A percentile compares a stretch with the other conserved stretches of the same genome.
Evolutionary conservation across 768 basidiomycete genomes (phyloP).

Genomic region (Thelephora ganbajun): DNA sequence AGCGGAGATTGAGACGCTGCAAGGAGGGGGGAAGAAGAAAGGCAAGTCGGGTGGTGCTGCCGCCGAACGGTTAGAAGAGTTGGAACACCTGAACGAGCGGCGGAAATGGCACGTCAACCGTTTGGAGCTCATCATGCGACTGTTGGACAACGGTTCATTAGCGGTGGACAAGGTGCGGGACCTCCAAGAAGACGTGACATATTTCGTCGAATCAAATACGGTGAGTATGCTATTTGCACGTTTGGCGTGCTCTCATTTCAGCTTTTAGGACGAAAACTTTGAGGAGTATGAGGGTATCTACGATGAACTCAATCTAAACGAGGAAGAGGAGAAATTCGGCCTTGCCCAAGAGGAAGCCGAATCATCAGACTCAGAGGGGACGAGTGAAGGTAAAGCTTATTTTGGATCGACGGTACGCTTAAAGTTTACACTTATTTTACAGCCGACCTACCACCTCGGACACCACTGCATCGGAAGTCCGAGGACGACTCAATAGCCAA

Average conservation of each 20-base stretch:
- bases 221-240: conserved; percentile 35
- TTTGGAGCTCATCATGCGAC: conserved; percentile 82
- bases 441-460: conserved; percentile 51
- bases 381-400: conserved; percentile 46
- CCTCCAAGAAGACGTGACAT: conserved; percentile 88
- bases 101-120: conserved; percentile 91
- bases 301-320: conserved; percentile 93
- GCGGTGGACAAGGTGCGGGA: conserved; percentile 63
- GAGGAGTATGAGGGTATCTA: conserved; percentile 97
- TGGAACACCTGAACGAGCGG: conserved; percentile 85
- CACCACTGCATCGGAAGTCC: conserved; percentile 60
- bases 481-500: conserved; percentile 64
- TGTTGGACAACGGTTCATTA: conserved; percentile 89
- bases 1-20: conserved; percentile 84
- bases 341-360: conserved; percentile 60
- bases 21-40: conserved; percentile 69
- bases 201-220: conserved; percentile 92
- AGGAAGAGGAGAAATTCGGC: conserved; percentile 91
- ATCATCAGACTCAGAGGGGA: conserved; percentile 62
- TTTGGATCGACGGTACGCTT: background rate
- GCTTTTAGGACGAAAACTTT: conserved; percentile 80
- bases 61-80: conserved; percentile 63
- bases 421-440: background rate
- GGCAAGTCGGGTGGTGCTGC: conserved; percentile 52
- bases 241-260: background rate